Percentiles rank a stretch among this genome's conserved stretches.
These are phyloP conservation scores for Saitozyma sp. DNA, from an alignment of 768 basidiomycete genomes.

Conservation along the genomic window DNA sequence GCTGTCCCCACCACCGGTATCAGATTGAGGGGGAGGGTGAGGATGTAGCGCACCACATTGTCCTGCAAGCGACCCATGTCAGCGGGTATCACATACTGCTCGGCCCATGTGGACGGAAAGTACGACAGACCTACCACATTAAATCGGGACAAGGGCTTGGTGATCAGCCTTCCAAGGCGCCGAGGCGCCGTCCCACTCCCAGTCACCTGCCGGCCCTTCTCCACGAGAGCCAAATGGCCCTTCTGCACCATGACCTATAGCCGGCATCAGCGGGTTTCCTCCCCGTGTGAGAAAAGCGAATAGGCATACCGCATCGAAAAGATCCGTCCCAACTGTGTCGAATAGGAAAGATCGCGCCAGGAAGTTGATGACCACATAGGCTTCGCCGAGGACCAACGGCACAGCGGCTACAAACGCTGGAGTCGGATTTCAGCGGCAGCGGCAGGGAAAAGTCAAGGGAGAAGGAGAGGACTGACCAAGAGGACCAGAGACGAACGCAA, in stretches of 20 bases:
- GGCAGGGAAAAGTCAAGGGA: neutral
- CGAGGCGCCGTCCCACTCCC: conserved; percentile 52
- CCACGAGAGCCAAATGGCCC: conserved; percentile 56
- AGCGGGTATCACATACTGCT: conserved; percentile 28
- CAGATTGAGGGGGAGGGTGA: conserved; percentile 68
- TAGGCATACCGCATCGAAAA: conserved; percentile 58
- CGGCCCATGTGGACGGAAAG: neutral
- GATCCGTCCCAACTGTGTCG: conserved; percentile 55
- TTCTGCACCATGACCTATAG: conserved; percentile 53
- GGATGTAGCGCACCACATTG: conserved; percentile 61
- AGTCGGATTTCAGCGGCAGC: neutral
- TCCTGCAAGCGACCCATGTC: conserved; percentile 21
- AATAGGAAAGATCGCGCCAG: conserved; percentile 58
- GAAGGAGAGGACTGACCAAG: conserved; percentile 54
- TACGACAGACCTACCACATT: conserved; percentile 38
- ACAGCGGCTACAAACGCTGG: conserved; percentile 60
- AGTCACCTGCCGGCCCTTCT: conserved; percentile 53
- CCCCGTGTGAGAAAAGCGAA: neutral
- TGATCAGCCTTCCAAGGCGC: conserved; percentile 59
- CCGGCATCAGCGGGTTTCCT: neutral
- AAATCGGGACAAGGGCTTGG: conserved; percentile 53
- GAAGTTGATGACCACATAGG: conserved; percentile 55
- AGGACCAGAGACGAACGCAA: conserved; percentile 65
- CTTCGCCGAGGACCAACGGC: conserved; percentile 57
- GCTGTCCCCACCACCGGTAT: conserved; percentile 68